These are phyloP conservation scores for Sarocladium kiliense DNA, from an alignment of 2,329 filamentous ascomycete species.

Conservation along the genomic window DNA sequence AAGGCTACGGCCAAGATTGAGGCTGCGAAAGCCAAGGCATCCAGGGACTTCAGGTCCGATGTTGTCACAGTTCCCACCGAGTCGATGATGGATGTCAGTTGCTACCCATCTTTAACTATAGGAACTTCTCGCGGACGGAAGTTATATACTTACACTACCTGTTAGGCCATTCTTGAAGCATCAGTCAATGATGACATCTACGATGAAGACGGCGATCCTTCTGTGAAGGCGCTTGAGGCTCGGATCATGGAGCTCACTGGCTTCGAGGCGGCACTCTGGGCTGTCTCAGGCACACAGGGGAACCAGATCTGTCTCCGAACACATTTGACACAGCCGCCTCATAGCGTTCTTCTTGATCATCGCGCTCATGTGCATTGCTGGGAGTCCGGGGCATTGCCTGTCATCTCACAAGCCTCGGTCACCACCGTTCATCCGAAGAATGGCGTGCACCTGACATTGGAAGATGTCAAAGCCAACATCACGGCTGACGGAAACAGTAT, in stretches of 20 bases:
- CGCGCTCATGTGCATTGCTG: slow-evolving; percentile 68
- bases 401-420: slow-evolving; percentile 63
- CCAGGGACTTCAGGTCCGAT: slow-evolving; percentile 22
- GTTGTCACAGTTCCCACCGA: slow-evolving; percentile 21
- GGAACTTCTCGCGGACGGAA: too few species aligned
- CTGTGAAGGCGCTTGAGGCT: slow-evolving; percentile 19
- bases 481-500: slow-evolving; percentile 21
- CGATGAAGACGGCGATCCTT: slow-evolving; percentile 20
- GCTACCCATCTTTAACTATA: not conserved
- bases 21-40: slow-evolving; percentile 14
- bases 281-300: slow-evolving; percentile 21
- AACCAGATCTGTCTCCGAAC: slow-evolving; percentile 23
- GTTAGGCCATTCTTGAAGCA: slow-evolving; percentile 20
- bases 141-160: too few species aligned
- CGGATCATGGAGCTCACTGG: slow-evolving; percentile 18
- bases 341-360: slow-evolving; percentile 44
- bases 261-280: slow-evolving; percentile 22
- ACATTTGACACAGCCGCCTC: slow-evolving; percentile 22
- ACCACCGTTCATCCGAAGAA: slow-evolving; percentile 63
- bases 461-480: slow-evolving; percentile 54
- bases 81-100: slow-evolving; percentile 19
- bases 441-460: slow-evolving; percentile 64
- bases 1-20: slow-evolving; percentile 10
- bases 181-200: slow-evolving; percentile 24
- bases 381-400: slow-evolving; percentile 58